A percentile compares a stretch with the other conserved stretches of the same genome.
phyloP scores from a whole-genome alignment of 331 rosid species.

The Stylosanthes scabra region DNA sequence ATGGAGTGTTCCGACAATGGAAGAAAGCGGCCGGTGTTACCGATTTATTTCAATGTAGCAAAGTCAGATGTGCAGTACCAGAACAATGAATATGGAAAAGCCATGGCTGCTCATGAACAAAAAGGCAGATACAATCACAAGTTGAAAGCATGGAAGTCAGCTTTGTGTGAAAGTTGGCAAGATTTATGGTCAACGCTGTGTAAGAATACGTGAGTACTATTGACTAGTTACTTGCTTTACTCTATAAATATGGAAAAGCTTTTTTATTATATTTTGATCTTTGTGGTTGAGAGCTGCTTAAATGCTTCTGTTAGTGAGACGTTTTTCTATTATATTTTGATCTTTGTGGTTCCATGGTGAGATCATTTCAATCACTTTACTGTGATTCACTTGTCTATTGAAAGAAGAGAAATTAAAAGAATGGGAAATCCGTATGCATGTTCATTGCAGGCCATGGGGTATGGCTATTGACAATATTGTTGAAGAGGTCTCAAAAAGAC shows the following conservation, averaged over 20 bases:
- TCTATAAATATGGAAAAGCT: no score
- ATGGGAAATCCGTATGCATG: no score
- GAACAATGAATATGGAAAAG: not conserved
- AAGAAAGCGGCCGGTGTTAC: not conserved
- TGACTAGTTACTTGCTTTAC: no score
- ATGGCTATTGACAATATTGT: not conserved
- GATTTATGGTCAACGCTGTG: not conserved
- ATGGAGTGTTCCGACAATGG: not conserved
- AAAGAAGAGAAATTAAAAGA: not conserved
- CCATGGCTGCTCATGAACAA: slow-evolving; percentile 1
- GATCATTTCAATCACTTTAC: no score
- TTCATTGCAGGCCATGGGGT: not conserved
- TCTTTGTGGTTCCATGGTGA: no score
- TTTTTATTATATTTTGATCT: no score
- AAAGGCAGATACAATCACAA: not conserved
- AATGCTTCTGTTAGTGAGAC: no score
- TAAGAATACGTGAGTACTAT: not conserved
- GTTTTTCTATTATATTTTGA: no score
- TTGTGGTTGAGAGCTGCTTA: no score
- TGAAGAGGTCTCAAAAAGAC: not conserved
- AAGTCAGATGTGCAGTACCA: not conserved
- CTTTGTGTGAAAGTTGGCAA: not conserved
- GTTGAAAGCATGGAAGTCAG: not conserved
- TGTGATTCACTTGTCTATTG: no score
- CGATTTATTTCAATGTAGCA: slow-evolving; percentile 7